A percentile compares a stretch with the other conserved stretches of the same genome.
Evolutionary conservation across 2,329 filamentous ascomycete genomes (phyloP).

Genomic region (Penicillium sp.): DNA sequence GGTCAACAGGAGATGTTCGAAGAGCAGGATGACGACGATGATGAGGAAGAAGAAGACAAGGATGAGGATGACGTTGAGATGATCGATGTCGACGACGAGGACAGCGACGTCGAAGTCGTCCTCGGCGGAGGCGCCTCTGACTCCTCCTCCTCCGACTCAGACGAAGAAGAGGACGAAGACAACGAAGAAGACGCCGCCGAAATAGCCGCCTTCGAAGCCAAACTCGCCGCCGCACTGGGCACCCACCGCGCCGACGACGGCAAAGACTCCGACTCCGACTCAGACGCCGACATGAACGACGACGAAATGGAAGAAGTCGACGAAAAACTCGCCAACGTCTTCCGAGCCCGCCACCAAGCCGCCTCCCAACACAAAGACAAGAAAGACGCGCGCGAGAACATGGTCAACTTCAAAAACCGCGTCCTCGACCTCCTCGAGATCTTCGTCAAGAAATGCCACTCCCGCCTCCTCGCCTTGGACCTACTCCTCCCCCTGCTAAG

Average conservation of each 20-base stretch:
- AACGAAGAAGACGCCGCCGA: conserved; percentile 58
- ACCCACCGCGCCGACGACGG: conserved; percentile 65
- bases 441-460: conserved; percentile 79
- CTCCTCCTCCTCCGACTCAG: conserved; percentile 49
- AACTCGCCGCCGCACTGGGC: conserved; percentile 78
- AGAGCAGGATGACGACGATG: conserved; percentile 65
- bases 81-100: conserved; percentile 54
- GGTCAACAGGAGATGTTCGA: conserved; percentile 89
- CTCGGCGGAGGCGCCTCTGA: conserved; percentile 40
- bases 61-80: conserved; percentile 55
- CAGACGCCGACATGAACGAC: conserved; percentile 91
- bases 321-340: conserved; percentile 80
- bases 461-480: conserved; percentile 69
- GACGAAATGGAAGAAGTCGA: conserved; percentile 94
- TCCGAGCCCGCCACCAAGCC: conserved; percentile 74
- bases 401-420: conserved; percentile 93
- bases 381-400: conserved; percentile 84
- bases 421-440: conserved; percentile 86
- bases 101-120: conserved; percentile 49
- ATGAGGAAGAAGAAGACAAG: conserved; percentile 25
- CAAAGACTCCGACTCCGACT: conserved; percentile 65
- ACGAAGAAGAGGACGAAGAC: conserved; percentile 51
- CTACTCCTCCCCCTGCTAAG: conserved; percentile 77
- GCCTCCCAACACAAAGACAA: conserved; percentile 79
- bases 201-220: conserved; percentile 70